phyloP scores from a whole-genome alignment of 2,329 filamentous ascomycete genomes.

The Claviceps monticola region DNA sequence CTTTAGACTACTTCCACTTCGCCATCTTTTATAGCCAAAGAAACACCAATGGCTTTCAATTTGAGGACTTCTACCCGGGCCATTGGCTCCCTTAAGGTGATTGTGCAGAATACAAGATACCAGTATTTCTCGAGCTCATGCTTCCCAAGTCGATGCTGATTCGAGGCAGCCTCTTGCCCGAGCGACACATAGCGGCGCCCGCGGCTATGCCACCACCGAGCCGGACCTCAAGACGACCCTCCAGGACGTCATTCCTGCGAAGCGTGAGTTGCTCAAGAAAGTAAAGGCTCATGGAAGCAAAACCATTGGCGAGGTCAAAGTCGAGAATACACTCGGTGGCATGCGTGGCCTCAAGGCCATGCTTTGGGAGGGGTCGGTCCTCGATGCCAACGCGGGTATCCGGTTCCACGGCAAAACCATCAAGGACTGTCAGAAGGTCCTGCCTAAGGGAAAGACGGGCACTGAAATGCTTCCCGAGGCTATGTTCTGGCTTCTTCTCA shows the following conservation, averaged over 20 bases:
- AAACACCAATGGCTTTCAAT: conserved; percentile 46
- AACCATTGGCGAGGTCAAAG: conserved; percentile 80
- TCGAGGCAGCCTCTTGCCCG: conserved; percentile 11
- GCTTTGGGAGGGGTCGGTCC: conserved; percentile 96
- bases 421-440: conserved; percentile 88
- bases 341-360: conserved; percentile 97
- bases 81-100: conserved; percentile 50
- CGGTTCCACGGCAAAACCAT: conserved; percentile 96
- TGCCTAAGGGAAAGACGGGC: conserved; percentile 82
- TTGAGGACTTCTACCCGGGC: conserved; percentile 48
- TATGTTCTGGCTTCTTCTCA: conserved; percentile 99
- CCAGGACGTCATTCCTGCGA: conserved; percentile 72
- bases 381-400: conserved; percentile 94
- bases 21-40: not conserved
- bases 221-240: conserved; percentile 83
- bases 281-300: conserved; percentile 78
- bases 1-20: conserved; percentile 1
- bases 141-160: not conserved
- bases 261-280: conserved; percentile 85
- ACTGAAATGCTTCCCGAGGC: conserved; percentile 97
- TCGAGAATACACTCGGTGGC: conserved; percentile 86
- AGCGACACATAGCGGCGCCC: conserved; percentile 19
- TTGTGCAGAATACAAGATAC: conserved; percentile 8
- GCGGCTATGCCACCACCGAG: conserved; percentile 64
- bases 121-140: not conserved